Base-by-base conservation (phyloP, 164 flowering plant species). In the Akebia trifoliata region DNA sequence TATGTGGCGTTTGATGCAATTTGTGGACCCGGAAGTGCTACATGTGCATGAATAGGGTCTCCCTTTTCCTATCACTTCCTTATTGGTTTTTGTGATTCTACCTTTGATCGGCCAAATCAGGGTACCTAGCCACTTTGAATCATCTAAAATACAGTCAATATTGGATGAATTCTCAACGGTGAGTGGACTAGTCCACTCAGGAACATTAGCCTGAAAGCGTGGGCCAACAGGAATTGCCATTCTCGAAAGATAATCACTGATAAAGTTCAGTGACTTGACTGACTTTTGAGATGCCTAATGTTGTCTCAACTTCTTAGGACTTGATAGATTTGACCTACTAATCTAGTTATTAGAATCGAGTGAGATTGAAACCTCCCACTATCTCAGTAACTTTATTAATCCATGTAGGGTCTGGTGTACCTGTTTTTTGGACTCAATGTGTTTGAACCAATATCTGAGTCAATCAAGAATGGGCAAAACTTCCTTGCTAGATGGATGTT, bases 121-220 rank as follows among this genome's bases (percentile, higher is more conserved):
- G n/a, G 75, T 76, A 15, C 85, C 82, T 46, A 77, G 14, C 71
- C 73, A 75, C 60, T 44, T 75, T 29, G 57, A 63, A 59, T 12
- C 36, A 10, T 69, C 63, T 11, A 47, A 54, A 50, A 56, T 54
- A 31, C 59, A 31, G 4, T 62, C 42, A 7, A 38, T 30, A 35
- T 29, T 3, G 4, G 29, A n/a, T n/a, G 17, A 21, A 50, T 31
- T 39, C 2, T 31, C 50, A 2, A 15, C 60, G 29, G 21, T 56
- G 8, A 31, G 18, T 45, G 61, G 45, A 14, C 66, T 64, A 18
- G 14, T 59, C 69, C 75, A 76, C 1, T 68, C 71, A 14, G 80
- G 78, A 21, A 80, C 10, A 35, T 76, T 68, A n/a, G 61, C 85
- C 56, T 80, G 85, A 57, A 80, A 80, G 3, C 60, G 64, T 1